Conservation (phyloP, 352 stramenopile species). For the Saprolegnia diclina region DNA sequence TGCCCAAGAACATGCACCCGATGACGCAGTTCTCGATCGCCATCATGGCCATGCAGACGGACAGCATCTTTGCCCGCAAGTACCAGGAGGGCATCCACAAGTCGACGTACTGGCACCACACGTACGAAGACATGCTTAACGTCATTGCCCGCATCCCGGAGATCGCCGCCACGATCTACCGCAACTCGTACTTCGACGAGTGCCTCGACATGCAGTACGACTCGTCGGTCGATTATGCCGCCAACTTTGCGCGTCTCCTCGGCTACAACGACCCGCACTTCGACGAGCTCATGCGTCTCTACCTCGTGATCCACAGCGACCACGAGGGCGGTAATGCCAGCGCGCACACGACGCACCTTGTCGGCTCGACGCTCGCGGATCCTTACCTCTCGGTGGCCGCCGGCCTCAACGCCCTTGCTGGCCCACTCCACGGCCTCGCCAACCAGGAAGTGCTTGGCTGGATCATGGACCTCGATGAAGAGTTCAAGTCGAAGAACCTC, state of each 20-base stretch:
- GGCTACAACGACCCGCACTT: constrained; percentile 95
- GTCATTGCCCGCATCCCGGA: constrained; percentile 96
- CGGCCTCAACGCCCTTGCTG: constrained; percentile 96
- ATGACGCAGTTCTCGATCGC: constrained; percentile 98
- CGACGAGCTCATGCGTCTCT: constrained; percentile 99
- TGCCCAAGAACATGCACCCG: constrained; percentile 97
- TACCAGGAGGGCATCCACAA: constrained; percentile 97
- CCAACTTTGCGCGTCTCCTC: constrained; percentile 98
- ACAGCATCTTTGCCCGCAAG: constrained; percentile 94
- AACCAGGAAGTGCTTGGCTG: constrained; percentile 98
- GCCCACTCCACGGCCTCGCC: constrained; percentile 96
- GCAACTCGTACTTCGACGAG: constrained; percentile 98
- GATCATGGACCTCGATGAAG: constrained; percentile 92
- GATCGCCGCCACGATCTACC: constrained; percentile 98
- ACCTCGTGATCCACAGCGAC: constrained; percentile 99
- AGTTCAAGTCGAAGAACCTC: constrained; percentile 96
- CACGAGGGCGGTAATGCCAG: constrained; percentile 99
- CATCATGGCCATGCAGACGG: constrained; percentile 92
- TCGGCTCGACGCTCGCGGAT: constrained; percentile 96
- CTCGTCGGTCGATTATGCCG: constrained; percentile 96
- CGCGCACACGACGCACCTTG: constrained; percentile 97
- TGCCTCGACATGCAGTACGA: constrained; percentile 88
- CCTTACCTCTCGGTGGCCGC: constrained; percentile 96
- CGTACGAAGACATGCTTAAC: constrained; percentile 98
- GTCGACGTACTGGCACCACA: constrained; percentile 96